Base-by-base conservation (phyloP, 1,284 basidiomycete species). In the Tremellales sp. region DNA sequence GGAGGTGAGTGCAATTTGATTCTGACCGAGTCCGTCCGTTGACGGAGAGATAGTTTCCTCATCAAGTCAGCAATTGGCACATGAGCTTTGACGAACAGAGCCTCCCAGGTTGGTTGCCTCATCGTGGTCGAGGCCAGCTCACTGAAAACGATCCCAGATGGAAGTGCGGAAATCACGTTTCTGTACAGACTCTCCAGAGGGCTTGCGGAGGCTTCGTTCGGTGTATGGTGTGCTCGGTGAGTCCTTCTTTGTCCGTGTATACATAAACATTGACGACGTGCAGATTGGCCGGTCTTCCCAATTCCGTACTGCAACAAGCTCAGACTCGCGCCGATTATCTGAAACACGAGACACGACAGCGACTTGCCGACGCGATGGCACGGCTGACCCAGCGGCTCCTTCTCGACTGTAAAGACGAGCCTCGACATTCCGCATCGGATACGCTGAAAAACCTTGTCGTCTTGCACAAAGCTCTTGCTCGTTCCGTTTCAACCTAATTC, bases 171-270 rank as follows among this genome's bases (percentile, higher is more conserved):
- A 42, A 85, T 95, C 33, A 87, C 84, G 2, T 97, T 95, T 71
- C 72, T 93, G 21, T 97, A 93, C 69, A 78, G 75, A 32, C 75
- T 95, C 9, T 78, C 79, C 1, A 68, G 74, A 3, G 90, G 90
- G 1, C 75, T 90, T 35, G 84, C 89, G 0, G 76, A 78, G 72
- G 84, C 86, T 48, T 90, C 87, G 0, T 93, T 91, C 65, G 89
- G 89, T 5, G 83, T 93, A 4, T 90, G 92, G 75, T 92, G 89
- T 66, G 89, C 84, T 9, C 79, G 87, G 60, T 63, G 31, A 51
- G 61, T 45, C 14, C 12, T 19, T 19, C 6, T 16, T 14, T 32
- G 34, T 16, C 25, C 16, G 35, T 28, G 8, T 14, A 22, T 18
- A 14, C 33, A 26, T 19, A 6, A 12, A 6, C 35, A 43, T 43